Evolutionary conservation across 495 filamentous ascomycete species (phyloP).

Genomic region (Neurospora intermedia): DNA sequence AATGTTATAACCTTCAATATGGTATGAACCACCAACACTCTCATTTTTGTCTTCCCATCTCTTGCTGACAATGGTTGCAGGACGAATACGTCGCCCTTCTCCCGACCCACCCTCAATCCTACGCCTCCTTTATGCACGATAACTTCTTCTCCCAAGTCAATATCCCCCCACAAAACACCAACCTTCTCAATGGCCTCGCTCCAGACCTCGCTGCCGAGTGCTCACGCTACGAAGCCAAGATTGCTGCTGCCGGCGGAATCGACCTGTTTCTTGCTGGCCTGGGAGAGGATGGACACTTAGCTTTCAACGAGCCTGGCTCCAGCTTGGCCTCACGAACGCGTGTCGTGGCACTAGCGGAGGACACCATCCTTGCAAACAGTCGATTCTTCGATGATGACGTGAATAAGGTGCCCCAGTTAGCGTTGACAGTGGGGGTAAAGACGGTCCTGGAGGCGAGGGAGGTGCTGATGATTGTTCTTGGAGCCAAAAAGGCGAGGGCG

Average conservation of each 20-base stretch:
- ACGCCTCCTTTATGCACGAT: conserved; percentile 87
- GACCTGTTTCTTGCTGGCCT: conserved; percentile 81
- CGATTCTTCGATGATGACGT: conserved; percentile 72
- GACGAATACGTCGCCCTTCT: conserved; percentile 82
- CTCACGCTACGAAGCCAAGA: conserved; percentile 66
- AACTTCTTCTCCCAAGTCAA: conserved; percentile 85
- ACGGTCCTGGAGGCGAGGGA: conserved; percentile 74
- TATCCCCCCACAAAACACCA: conserved; percentile 65
- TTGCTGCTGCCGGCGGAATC: conserved; percentile 64
- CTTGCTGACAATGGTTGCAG: conserved; percentile 23
- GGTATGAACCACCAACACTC: conserved; percentile 37
- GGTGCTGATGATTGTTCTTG: conserved; percentile 72
- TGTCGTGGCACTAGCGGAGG: conserved; percentile 79
- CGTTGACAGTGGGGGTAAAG: conserved; percentile 78
- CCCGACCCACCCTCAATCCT: conserved; percentile 70
- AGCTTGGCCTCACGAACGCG: conserved; percentile 68
- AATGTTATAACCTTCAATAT: conserved; percentile 91
- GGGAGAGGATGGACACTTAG: conserved; percentile 78
- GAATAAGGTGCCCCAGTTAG: conserved; percentile 66
- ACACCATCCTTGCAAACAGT: conserved; percentile 77
- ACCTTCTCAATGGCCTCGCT: conserved; percentile 80
- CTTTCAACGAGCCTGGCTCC: conserved; percentile 83
- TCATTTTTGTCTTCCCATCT: background rate
- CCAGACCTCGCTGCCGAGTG: conserved; percentile 67
- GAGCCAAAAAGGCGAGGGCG: conserved; percentile 71